These are phyloP conservation scores for Xerocomus subilludens DNA, from an alignment of 1,284 basidiomycete genomes.

Conservation along the genomic window DNA sequence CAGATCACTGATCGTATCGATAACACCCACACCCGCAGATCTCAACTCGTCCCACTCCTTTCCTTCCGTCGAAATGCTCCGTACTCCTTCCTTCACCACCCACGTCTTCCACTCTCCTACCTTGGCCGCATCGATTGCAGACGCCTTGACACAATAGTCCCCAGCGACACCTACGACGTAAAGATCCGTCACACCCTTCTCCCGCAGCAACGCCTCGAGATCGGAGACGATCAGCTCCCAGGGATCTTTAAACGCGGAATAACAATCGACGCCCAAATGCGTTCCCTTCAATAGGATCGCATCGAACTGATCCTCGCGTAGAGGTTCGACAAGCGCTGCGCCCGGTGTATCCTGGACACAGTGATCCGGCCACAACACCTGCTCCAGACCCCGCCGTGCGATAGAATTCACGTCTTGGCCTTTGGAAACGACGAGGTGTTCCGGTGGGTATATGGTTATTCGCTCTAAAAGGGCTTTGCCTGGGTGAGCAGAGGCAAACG, in stretches of 20 bases:
- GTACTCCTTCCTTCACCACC: conserved; percentile 61
- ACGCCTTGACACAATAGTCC: conserved; percentile 65
- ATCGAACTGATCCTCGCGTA: conserved; percentile 55
- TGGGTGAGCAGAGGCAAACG: conserved; percentile 61
- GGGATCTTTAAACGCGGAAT: conserved; percentile 65
- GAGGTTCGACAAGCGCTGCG: conserved; percentile 58
- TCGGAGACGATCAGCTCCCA: conserved; percentile 58
- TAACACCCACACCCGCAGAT: conserved; percentile 45
- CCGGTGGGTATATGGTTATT: conserved; percentile 57
- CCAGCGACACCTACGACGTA: conserved; percentile 64
- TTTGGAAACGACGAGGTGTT: conserved; percentile 45
- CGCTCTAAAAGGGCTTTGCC: conserved; percentile 52
- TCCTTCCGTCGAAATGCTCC: conserved; percentile 50
- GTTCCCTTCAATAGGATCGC: conserved; percentile 60
- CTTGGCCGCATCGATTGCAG: conserved; percentile 60
- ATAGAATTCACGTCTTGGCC: conserved; percentile 40
- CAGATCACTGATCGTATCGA: conserved; percentile 45
- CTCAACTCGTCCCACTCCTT: conserved; percentile 57
- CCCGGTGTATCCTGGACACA: conserved; percentile 61
- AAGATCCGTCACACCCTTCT: conserved; percentile 59
- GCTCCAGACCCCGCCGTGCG: conserved; percentile 52
- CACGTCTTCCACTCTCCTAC: conserved; percentile 58
- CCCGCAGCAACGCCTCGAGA: conserved; percentile 54
- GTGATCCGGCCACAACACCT: conserved; percentile 65
- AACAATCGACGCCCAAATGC: conserved; percentile 61